Base-by-base conservation (phyloP, 140 eudicot genomes). In the Senecio squalidus region DNA sequence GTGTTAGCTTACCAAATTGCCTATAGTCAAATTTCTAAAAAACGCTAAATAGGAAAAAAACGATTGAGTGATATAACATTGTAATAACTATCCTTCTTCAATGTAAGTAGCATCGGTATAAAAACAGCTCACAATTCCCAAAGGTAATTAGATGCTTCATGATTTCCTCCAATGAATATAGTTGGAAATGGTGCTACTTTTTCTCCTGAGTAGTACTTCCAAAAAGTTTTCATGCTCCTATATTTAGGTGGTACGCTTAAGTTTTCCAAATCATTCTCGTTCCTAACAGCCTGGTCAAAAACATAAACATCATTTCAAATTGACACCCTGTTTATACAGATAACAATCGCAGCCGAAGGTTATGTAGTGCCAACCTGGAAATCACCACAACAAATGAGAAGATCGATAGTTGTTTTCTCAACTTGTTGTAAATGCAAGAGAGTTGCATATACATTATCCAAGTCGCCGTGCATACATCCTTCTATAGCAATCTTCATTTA, bases 111-210 rank as follows among this genome's bases (percentile, higher is more conserved):
- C n/a, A n/a, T n/a, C n/a, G n/a, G n/a, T n/a, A n/a, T n/a, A n/a
- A n/a, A n/a, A n/a, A n/a, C n/a, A n/a, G n/a, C n/a, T 80, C 60
- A 91, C 98, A 91, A 58, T 74, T 91, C 96, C 98, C 98, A 91
- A 9, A 91, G 94, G 66, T 86, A 86, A 77, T 86, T 91, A 39
- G 98, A 91, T 18, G 98, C 98, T 73, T 91, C 98, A 34, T 91
- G 98, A 68, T 91, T 91, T 44, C 98, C 98, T 18, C 98, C 98
- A 36, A 91, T 81, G 67, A 91, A 86, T 18, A 91, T 68, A 31
- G 98, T 91, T 43, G 95, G 89, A 68, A 91, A 54, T 17, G 98
- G 98, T 24, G 98, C 96, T 27, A 73, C 73, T 70, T 82, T 89
- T 74, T 91, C 83, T 24, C 98, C 98, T 0, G 95, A 86, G 65